These are phyloP conservation scores for Amoebophrya sp. DNA, from an alignment of 169 alveolate species.

Conservation along the genomic window DNA sequence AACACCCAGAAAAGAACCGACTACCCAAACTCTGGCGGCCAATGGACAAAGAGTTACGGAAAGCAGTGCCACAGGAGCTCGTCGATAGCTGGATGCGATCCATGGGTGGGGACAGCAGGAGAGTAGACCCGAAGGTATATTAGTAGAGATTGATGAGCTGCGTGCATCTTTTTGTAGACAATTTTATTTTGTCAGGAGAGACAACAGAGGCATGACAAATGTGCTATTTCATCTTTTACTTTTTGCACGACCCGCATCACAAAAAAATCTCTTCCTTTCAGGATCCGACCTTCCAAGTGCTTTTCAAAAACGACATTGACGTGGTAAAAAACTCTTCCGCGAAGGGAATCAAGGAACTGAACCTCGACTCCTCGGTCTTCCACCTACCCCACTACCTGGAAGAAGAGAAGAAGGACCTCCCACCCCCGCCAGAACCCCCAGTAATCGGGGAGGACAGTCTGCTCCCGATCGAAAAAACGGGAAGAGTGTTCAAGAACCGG, in stretches of 20 bases:
- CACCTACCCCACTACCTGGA: background rate
- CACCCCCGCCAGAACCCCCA: background rate
- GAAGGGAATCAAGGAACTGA: background rate
- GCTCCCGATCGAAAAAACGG: background rate
- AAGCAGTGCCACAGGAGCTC: background rate
- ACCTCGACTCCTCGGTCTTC: background rate
- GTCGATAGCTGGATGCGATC: background rate
- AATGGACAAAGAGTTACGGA: background rate
- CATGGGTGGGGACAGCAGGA: background rate
- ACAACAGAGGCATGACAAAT: too few relatives aligned
- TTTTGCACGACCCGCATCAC: too few relatives aligned
- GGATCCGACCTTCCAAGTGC: background rate
- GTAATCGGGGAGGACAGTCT: background rate
- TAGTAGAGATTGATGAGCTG: too few relatives aligned
- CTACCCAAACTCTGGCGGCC: background rate
- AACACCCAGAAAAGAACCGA: background rate
- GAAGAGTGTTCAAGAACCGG: background rate
- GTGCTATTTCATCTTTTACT: too few relatives aligned
- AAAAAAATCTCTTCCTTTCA: too few relatives aligned
- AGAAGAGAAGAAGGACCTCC: background rate
- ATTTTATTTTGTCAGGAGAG: too few relatives aligned
- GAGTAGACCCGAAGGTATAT: too few relatives aligned
- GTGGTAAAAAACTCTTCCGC: background rate
- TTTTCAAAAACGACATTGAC: background rate
- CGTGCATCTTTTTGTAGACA: too few relatives aligned